phyloP scores from a whole-genome alignment of 148 eudicot genomes.

The Hydrangea macrophylla region DNA sequence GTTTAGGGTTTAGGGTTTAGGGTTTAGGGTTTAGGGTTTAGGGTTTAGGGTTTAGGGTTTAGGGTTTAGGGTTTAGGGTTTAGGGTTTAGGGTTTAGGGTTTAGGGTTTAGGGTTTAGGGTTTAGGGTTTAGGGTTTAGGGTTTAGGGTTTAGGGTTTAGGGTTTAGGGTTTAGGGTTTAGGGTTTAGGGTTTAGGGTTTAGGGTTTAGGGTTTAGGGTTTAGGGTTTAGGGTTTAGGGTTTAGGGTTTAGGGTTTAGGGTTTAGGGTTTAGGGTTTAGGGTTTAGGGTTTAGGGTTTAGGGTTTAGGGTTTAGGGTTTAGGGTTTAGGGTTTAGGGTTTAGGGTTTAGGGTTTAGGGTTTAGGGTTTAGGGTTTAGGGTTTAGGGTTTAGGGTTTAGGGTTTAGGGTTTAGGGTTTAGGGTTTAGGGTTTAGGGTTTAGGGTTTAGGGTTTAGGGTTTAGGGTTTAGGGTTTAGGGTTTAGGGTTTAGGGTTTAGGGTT shows the following conservation, averaged over 20 bases:
- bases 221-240: conserved; percentile 1
- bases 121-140: conserved; percentile 1
- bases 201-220: conserved; percentile 1
- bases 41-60: conserved; percentile 1
- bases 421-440: conserved; percentile 1
- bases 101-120: conserved; percentile 1
- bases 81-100: conserved; percentile 1
- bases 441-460: conserved; percentile 1
- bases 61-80: conserved; percentile 1
- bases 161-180: conserved; percentile 1
- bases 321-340: conserved; percentile 1
- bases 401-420: conserved; percentile 1
- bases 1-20: conserved; percentile 1
- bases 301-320: conserved; percentile 1
- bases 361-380: conserved; percentile 1
- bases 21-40: conserved; percentile 1
- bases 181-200: conserved; percentile 1
- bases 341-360: conserved; percentile 1
- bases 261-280: conserved; percentile 1
- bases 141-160: conserved; percentile 1
- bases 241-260: conserved; percentile 1
- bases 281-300: conserved; percentile 1
- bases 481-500: conserved; percentile 1
- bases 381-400: conserved; percentile 1
- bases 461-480: conserved; percentile 1